Conservation (phyloP, 768 basidiomycete genomes). For the Pholiota conissans region DNA sequence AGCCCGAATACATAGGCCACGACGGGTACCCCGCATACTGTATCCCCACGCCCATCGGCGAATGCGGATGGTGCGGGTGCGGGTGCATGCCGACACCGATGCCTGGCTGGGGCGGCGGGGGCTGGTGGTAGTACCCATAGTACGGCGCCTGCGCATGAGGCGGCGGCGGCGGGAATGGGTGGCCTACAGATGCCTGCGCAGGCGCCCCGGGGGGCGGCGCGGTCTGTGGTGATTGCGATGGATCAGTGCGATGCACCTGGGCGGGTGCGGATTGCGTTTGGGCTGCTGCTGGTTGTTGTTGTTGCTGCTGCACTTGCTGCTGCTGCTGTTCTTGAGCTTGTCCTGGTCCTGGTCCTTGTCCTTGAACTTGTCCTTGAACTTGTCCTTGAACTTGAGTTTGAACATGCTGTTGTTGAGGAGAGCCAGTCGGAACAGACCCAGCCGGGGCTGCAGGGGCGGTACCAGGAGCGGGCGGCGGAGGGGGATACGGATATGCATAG, state of each 20-base stretch:
- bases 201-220: conserved; percentile 8
- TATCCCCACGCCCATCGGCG: not conserved
- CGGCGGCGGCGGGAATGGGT: not conserved
- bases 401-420: conserved; percentile 8
- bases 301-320: conserved; percentile 10
- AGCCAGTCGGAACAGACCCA: not conserved
- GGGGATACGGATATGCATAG: conserved; percentile 11
- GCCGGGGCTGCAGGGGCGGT: conserved; percentile 1
- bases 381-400: conserved; percentile 9
- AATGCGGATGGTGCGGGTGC: not conserved
- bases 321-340: not conserved
- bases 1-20: conserved; percentile 19
- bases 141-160: conserved; percentile 13
- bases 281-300: conserved; percentile 3
- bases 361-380: conserved; percentile 12
- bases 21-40: conserved; percentile 7
- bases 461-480: not conserved
- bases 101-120: conserved; percentile 10
- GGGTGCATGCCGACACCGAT: not conserved
- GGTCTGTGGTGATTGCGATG: conserved; percentile 21
- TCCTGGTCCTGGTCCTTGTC: conserved; percentile 11
- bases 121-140: conserved; percentile 11
- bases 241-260: conserved; percentile 26
- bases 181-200: no score
- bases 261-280: conserved; percentile 14